These are phyloP conservation scores for Acanthamoeba divionensis DNA, from an alignment of 208 protist species.

Conservation along the genomic window DNA sequence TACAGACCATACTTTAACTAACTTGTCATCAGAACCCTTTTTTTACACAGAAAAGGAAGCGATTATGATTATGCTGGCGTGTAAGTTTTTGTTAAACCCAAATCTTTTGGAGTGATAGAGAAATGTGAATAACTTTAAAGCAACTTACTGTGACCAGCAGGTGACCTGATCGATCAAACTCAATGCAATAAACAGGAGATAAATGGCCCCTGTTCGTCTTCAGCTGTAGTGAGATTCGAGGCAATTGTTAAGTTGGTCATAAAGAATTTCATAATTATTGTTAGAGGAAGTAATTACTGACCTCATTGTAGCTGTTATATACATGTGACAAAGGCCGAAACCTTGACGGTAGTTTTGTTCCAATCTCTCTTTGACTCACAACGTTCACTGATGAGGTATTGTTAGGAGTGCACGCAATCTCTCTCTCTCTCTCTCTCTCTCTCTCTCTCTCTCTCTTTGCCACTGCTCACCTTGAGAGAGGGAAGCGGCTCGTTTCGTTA, in stretches of 20 bases:
- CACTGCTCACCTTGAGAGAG: too few relatives aligned
- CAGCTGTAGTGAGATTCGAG: not conserved
- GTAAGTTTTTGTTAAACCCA: too few relatives aligned
- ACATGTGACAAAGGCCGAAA: not conserved
- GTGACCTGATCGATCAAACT: constrained; percentile 35
- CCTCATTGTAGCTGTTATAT: not conserved
- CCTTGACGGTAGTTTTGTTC: not conserved
- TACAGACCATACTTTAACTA: constrained; percentile 36
- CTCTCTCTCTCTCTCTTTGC: too few relatives aligned
- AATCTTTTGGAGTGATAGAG: not conserved
- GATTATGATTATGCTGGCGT: too few relatives aligned
- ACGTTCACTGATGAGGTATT: too few relatives aligned
- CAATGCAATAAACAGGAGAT: constrained; percentile 43
- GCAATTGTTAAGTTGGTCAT: not conserved
- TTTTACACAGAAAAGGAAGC: not conserved
- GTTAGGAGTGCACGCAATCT: too few relatives aligned
- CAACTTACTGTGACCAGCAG: not conserved
- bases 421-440: too few relatives aligned
- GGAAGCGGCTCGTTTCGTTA: not conserved
- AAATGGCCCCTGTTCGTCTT: constrained; percentile 32
- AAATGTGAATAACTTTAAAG: not conserved
- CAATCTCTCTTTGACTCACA: not conserved
- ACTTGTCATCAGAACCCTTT: constrained; percentile 48
- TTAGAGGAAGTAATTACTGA: not conserved
- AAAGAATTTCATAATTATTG: not conserved